These are phyloP conservation scores for Brassica hybrid DNA, from an alignment of 441 rosid genomes.

Conservation along the genomic window DNA sequence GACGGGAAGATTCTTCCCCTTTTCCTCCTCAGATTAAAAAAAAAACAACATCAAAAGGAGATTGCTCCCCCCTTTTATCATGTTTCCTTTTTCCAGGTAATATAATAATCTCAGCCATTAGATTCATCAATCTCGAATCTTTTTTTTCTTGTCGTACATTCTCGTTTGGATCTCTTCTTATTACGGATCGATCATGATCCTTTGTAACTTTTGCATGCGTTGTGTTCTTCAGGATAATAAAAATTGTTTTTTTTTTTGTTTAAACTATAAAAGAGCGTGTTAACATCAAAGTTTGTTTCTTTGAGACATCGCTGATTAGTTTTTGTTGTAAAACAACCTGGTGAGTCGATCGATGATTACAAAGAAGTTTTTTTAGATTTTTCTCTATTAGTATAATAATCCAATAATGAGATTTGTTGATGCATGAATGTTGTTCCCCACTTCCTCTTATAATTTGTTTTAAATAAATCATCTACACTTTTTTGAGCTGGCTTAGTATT, in stretches of 20 bases:
- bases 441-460: constrained; percentile 33
- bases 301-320: too few species aligned
- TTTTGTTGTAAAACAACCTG: too few species aligned
- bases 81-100: constrained; percentile 39
- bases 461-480: not conserved
- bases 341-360: not conserved
- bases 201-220: constrained; percentile 29
- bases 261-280: not conserved
- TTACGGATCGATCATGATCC: constrained; percentile 15
- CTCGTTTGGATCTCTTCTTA: constrained; percentile 25
- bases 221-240: not conserved
- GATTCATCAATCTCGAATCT: too few species aligned
- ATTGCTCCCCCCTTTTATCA: constrained; percentile 24
- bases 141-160: not conserved
- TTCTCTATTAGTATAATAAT: constrained; percentile 8
- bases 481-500: constrained; percentile 36
- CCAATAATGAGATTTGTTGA: constrained; percentile 10
- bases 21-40: not conserved
- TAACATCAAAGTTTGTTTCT: not conserved
- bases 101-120: not conserved
- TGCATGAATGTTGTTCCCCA: constrained; percentile 36
- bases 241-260: not conserved
- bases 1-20: constrained; percentile 38
- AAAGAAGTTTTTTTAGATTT: constrained; percentile 1
- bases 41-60: constrained; percentile 1